phyloP scores from a whole-genome alignment of 306 rosid genomes.

The Trichosanthes truncata region DNA sequence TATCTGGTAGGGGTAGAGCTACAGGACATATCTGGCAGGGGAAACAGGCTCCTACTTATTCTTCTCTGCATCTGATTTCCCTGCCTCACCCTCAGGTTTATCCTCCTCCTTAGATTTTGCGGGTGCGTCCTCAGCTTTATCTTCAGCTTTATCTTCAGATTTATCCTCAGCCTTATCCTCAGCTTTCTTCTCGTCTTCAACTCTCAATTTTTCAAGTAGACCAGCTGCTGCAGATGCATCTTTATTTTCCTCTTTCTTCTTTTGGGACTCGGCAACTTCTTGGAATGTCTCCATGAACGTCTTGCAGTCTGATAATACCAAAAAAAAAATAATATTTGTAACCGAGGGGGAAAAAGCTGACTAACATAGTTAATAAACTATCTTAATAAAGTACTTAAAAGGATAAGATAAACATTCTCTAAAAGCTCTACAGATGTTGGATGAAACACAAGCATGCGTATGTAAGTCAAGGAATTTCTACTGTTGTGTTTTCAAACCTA shows the following conservation, averaged over 20 bases:
- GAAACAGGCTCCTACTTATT: conserved; percentile 38
- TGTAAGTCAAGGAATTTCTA: neutral
- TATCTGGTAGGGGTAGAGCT: neutral
- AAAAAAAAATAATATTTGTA: neutral
- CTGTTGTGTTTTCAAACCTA: neutral
- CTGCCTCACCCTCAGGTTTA: conserved; percentile 20
- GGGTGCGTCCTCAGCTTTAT: conserved; percentile 21
- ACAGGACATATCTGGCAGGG: conserved; percentile 13
- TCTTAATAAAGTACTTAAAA: neutral
- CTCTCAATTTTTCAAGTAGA: conserved; percentile 64
- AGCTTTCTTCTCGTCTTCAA: conserved; percentile 52
- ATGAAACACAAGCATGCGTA: neutral
- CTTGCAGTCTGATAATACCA: conserved; percentile 39
- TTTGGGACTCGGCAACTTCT: conserved; percentile 87
- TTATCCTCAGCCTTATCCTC: conserved; percentile 29
- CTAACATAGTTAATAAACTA: neutral
- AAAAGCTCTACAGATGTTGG: neutral
- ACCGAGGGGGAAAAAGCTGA: neutral
- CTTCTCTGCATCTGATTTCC: conserved; percentile 33
- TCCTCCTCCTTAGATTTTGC: conserved; percentile 13
- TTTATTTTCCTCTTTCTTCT: conserved; percentile 39
- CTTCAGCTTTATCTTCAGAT: conserved; percentile 27
- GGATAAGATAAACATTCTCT: neutral
- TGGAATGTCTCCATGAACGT: conserved; percentile 81
- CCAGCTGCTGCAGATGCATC: conserved; percentile 64